These are phyloP conservation scores for Fragilaria crotonensis DNA, from an alignment of 108 stramenopile species.

Conservation along the genomic window DNA sequence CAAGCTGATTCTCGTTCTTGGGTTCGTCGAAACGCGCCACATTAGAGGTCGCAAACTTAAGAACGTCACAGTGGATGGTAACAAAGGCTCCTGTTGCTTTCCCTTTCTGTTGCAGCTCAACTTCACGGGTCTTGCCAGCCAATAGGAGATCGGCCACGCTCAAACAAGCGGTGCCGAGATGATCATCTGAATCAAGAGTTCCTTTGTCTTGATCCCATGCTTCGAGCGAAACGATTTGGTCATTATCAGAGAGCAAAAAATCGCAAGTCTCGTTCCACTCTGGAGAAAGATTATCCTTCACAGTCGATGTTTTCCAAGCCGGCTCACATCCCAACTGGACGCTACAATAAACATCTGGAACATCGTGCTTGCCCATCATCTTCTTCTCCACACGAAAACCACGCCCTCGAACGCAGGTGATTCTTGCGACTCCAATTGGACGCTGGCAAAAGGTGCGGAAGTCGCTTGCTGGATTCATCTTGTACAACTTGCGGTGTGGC, in stretches of 20 bases:
- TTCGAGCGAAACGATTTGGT: constrained; percentile 39
- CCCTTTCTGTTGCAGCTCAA: constrained; percentile 24
- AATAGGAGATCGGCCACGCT: constrained; percentile 38
- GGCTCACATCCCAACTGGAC: constrained; percentile 29
- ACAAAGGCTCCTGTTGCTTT: constrained; percentile 35
- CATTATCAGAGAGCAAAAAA: constrained; percentile 45
- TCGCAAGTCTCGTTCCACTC: constrained; percentile 47
- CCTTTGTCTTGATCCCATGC: constrained; percentile 52
- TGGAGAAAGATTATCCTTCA: constrained; percentile 36
- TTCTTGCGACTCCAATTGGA: constrained; percentile 44
- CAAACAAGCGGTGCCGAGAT: constrained; percentile 36
- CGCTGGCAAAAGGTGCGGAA: constrained; percentile 38
- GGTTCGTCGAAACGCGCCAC: background rate
- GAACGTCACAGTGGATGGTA: constrained; percentile 35
- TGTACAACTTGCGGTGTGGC: constrained; percentile 45
- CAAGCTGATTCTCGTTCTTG: constrained; percentile 7
- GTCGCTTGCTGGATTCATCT: constrained; percentile 32
- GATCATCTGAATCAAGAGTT: constrained; percentile 43
- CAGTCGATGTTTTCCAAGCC: constrained; percentile 25
- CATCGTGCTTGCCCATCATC: constrained; percentile 34
- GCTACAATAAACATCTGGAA: constrained; percentile 57
- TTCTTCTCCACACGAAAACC: constrained; percentile 46
- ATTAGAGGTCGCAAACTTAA: constrained; percentile 6
- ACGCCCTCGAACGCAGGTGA: constrained; percentile 26
- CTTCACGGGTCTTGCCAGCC: constrained; percentile 14